phyloP scores from a whole-genome alignment of 1,284 basidiomycete species.

The Mycena citricolor region DNA sequence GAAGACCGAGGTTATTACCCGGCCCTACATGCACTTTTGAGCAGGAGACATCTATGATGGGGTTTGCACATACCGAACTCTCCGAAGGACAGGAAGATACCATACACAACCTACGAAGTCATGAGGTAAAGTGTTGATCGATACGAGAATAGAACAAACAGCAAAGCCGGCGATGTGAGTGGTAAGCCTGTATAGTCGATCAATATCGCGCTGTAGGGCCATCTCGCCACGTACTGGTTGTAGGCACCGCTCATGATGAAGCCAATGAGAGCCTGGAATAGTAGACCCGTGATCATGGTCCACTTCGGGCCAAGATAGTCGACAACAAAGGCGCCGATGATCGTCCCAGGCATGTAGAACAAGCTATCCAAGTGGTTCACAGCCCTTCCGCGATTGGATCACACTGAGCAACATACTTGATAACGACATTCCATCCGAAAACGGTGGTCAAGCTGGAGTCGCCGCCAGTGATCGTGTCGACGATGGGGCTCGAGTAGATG shows the following conservation, averaged over 20 bases:
- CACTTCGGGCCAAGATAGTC: constrained; percentile 75
- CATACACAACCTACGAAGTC: constrained; percentile 67
- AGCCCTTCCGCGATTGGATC: no score
- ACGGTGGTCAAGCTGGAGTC: constrained; percentile 51
- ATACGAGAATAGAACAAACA: no score
- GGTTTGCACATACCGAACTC: constrained; percentile 69
- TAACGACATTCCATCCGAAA: constrained; percentile 77
- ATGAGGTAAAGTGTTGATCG: no score
- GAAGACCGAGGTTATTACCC: constrained; percentile 77
- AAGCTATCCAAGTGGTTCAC: constrained; percentile 44
- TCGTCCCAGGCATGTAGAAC: constrained; percentile 76
- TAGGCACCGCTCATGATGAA: constrained; percentile 88
- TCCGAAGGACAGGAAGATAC: constrained; percentile 86
- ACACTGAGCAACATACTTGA: constrained; percentile 56
- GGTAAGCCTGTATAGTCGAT: constrained; percentile 42
- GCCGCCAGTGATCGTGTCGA: constrained; percentile 64
- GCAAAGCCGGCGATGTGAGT: constrained; percentile 78
- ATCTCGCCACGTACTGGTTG: constrained; percentile 41
- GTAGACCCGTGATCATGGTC: constrained; percentile 75
- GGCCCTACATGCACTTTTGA: constrained; percentile 58
- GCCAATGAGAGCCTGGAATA: constrained; percentile 71
- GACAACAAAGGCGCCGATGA: constrained; percentile 77
- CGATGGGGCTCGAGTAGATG: no score
- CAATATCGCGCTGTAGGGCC: no score
- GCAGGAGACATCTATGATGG: no score